Base-by-base conservation (phyloP, 441 rosid species). In the Gossypium aridum region DNA sequence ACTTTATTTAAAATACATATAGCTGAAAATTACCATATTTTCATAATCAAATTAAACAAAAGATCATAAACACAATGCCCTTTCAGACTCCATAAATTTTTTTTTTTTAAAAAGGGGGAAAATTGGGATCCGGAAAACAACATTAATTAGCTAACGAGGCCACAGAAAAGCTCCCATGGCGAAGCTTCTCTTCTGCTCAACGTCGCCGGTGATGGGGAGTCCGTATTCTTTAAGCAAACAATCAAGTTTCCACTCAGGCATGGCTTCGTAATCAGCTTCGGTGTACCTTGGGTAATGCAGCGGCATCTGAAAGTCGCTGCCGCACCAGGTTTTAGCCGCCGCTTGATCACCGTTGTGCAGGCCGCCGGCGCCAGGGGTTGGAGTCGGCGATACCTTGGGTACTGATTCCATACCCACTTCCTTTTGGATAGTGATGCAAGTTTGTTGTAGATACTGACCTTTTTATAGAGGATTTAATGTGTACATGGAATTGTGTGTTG, bases 161-260 rank as follows among this genome's bases (percentile, higher is more conserved):
- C 89, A 86, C 12, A 86, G 84, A 74, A 86, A 86, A 66, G 87
- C 85, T 45, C 89, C 89, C 56, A 82, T 77, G 45, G 76, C 89
- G 66, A 82, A 83, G 28, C 79, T 82, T 45, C 85, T 82, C 84
- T 86, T 83, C 71, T 84, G 75, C 45, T 71, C 53, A 54, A 82
- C 67, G 28, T 84, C 82, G 56, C 87, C 87, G 28, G 69, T 39
- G 62, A 79, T 28, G 20, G 80, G 75, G 19, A 85, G 72, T 3
- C 89, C 89, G 37, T 85, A 83, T 49, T 86, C 81, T 55, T 26
- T 82, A 53, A 86, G 70, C 72, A 86, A 69, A 71, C 79, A 82
- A 73, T 84, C 87, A 67, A 86, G 51, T 71, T 83, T 82, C 87
- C 89, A 86, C 78, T 82, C 87, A 4, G 83, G 84, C 89, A 83